Base-by-base conservation (phyloP, 2,329 filamentous ascomycete genomes). In the Aspergillus sp. region DNA sequence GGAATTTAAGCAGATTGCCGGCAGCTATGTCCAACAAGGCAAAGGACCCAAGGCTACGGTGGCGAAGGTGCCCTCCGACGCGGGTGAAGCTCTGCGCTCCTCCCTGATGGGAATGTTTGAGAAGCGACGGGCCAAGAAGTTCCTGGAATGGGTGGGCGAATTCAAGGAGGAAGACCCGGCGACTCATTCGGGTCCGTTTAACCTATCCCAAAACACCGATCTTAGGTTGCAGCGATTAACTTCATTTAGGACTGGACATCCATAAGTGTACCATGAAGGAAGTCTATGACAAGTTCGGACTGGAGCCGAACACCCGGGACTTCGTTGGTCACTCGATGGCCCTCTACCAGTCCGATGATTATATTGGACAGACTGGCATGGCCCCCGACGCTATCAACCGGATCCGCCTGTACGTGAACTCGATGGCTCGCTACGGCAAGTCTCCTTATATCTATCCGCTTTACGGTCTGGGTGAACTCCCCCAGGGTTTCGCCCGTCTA, bases 261-360 rank as follows among this genome's bases (percentile, higher is more conserved):
- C 80, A 81, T 67, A 82, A 76, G 55, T 87, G 83, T 78, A 93
- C 89, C 54, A 96, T 97, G 92, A 95, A 91, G 81, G 93, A 97
- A n/a, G 89, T 99, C 34, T 99, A 95, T 70, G 92, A 97, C 78
- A 97, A 97, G 75, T 99, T 96, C 65, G 89, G 91, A 53, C 88
- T 99, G 57, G 94, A 99, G 78, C 70, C 87, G 19, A 82, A 85
- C 54, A 99, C 94, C 62, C 87, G 89, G 65, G 94, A 99, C 76
- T 99, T 99, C 71, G 89, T 97, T 66, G 94, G 94, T 60, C 94
- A 99, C 76, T 91, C 93, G 66, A 99, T 99, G 94, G 94, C 94
- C 54, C 86, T 99, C 46, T 97, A 92, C 79, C 85, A 88, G 52
- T 91, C 89, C 54, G 93, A 97, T 71, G 86, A 88, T 55, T 97